Evolutionary conservation across 2,329 filamentous ascomycete species (phyloP), one percentile per base, ranked within the genome.

Genomic region (Exophiala sp.): DNA sequence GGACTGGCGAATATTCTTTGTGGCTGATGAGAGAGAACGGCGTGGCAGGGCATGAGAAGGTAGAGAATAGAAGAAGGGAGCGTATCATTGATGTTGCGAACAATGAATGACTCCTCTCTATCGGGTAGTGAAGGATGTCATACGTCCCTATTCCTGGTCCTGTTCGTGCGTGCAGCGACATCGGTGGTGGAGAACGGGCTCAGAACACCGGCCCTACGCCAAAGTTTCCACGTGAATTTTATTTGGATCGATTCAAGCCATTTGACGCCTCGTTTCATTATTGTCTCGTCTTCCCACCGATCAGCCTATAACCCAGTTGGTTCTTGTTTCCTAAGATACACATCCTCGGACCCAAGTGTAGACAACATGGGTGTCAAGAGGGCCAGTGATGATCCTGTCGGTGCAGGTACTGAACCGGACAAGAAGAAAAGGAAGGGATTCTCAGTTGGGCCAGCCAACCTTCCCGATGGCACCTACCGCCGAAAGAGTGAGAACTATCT

Each of bases 381-480:
- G 55, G 63, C 75, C n/a, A 71, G 68, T 23, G 77, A 81, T 45
- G 68, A 71, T 52, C 64, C 68, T 40, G 62, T 65, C 16, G 38
- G 7, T 11, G 52, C 44, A 29, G 43, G 37, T 4, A 43, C 48
- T 5, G 40, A 50, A 27, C 49, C 34, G 39, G 43, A 55, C 32
- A 56, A 53, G 43, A 63, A 67, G 30, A 76, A 79, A 63, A 30
- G 42, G 30, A 79, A 77, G 60, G 88, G 87, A 43, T 96, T 97
- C 72, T 79, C 79, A 34, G 85, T 96, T 49, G 91, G 90, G 0
- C 90, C 91, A 23, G 85, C 85, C 30, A 95, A 96, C 66, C 75
- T 97, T 21, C 91, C 91, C 34, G 90, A 96, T 66, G 90, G 91
- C 48, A 84, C 85, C 18, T 88, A 93, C 78, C 81, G 81, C 63